A percentile compares a stretch with the other conserved stretches of the same genome.
phyloP scores from a whole-genome alignment of 805 yeast genomes.

The Lipomyces orientalis region DNA sequence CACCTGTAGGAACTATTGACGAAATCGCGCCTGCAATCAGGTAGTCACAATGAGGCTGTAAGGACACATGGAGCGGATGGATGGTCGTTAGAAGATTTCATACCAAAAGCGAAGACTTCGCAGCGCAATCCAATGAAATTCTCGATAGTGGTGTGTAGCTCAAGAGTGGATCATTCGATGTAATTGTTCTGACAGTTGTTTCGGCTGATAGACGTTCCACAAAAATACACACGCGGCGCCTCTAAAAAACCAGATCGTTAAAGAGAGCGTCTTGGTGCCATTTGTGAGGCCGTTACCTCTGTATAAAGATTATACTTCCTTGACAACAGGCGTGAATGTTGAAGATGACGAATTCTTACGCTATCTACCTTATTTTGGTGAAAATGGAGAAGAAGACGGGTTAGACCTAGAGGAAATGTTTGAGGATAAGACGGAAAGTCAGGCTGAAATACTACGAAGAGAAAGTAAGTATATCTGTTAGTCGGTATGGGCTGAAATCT shows the following conservation, averaged over 20 bases:
- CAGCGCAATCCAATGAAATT: not conserved
- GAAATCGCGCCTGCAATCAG: not conserved
- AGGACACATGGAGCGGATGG: too few species aligned
- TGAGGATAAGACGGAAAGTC: constrained; percentile 33
- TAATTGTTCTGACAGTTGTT: not conserved
- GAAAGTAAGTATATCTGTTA: constrained; percentile 21
- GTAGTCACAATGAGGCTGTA: not conserved
- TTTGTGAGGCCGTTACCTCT: constrained; percentile 23
- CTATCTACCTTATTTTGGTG: constrained; percentile 35
- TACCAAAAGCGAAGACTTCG: not conserved
- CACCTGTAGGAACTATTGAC: not conserved
- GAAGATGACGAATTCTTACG: constrained; percentile 34
- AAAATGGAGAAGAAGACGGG: constrained; percentile 35
- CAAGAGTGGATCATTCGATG: not conserved
- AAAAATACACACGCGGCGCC: constrained; percentile 11
- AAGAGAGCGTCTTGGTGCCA: constrained; percentile 1
- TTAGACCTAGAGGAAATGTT: constrained; percentile 32
- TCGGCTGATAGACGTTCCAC: not conserved
- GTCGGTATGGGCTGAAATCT: not conserved
- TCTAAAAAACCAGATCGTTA: constrained; percentile 9
- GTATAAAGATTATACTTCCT: constrained; percentile 33
- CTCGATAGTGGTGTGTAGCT: not conserved
- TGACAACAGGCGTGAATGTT: constrained; percentile 25
- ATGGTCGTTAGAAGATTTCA: not conserved
- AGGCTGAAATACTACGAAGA: constrained; percentile 17